Evolutionary conservation across 2,329 filamentous ascomycete genomes (phyloP).

Genomic region (Talaromyces sp.): DNA sequence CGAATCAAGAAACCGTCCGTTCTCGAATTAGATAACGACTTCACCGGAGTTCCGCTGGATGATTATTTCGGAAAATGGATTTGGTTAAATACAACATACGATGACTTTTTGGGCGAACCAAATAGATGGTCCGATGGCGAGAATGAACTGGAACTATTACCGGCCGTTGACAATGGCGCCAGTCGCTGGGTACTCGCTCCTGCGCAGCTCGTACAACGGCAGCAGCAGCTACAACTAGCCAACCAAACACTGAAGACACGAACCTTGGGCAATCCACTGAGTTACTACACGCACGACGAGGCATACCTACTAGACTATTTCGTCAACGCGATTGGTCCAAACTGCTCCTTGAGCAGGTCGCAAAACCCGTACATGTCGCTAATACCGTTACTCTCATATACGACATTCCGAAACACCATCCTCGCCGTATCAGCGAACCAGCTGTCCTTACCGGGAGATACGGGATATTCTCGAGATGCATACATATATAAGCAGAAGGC

Average conservation of each 20-base stretch:
- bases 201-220: conserved; percentile 7
- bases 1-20: conserved; percentile 11
- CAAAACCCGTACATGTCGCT: conserved; percentile 28
- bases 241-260: neutral
- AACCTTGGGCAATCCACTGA: conserved; percentile 3
- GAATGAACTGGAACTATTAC: neutral
- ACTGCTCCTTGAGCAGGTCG: conserved; percentile 26
- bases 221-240: conserved; percentile 8
- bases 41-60: conserved; percentile 8
- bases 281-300: conserved; percentile 8
- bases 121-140: neutral
- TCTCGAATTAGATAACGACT: conserved; percentile 9
- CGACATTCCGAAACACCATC: conserved; percentile 23
- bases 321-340: conserved; percentile 25
- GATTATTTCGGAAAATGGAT: conserved; percentile 21
- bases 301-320: conserved; percentile 26
- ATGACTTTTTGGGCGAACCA: conserved; percentile 17
- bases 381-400: conserved; percentile 16
- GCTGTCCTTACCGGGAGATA: conserved; percentile 23
- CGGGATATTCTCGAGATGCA: conserved; percentile 21
- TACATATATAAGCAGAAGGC: conserved; percentile 24
- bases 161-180: conserved; percentile 15
- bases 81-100: conserved; percentile 23
- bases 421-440: conserved; percentile 29
- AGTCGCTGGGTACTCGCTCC: conserved; percentile 1